Conservation (phyloP, 2,329 filamentous ascomycete species). For the Sporothrix humicola region DNA sequence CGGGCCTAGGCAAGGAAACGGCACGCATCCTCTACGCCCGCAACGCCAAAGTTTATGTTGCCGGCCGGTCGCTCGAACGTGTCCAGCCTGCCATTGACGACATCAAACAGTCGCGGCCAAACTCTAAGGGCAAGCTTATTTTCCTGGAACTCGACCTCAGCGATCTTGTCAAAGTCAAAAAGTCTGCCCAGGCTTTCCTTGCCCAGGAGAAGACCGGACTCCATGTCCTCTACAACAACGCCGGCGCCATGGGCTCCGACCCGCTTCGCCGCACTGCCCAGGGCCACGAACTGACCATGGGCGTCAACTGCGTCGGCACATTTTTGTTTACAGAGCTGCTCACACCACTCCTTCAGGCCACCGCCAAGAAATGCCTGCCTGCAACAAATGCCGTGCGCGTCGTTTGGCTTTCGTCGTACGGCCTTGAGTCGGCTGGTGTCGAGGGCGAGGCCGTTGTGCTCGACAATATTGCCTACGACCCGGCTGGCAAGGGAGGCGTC, state of each 20-base stretch:
- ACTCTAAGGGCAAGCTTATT: slow-evolving; percentile 45
- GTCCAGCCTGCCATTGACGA: slow-evolving; percentile 49
- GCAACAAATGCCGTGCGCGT: slow-evolving; percentile 36
- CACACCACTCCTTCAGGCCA: slow-evolving; percentile 37
- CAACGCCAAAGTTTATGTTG: slow-evolving; percentile 58
- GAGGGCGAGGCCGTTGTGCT: slow-evolving; percentile 35
- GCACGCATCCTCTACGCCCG: slow-evolving; percentile 56
- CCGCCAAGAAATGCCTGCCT: slow-evolving; percentile 29
- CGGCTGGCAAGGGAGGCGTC: neutral
- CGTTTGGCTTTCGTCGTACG: slow-evolving; percentile 38
- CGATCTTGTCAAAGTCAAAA: slow-evolving; percentile 43
- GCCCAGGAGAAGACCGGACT: slow-evolving; percentile 41
- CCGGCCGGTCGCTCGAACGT: slow-evolving; percentile 50
- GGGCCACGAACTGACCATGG: slow-evolving; percentile 40
- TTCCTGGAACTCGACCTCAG: slow-evolving; percentile 51
- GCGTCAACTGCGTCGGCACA: slow-evolving; percentile 40
- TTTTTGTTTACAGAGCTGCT: slow-evolving; percentile 41
- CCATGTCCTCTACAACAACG: slow-evolving; percentile 49
- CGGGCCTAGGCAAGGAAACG: slow-evolving; percentile 54
- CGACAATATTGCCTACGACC: slow-evolving; percentile 34
- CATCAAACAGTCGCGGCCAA: slow-evolving; percentile 46
- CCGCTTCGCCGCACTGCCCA: slow-evolving; percentile 42
- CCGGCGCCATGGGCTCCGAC: slow-evolving; percentile 46
- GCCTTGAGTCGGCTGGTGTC: slow-evolving; percentile 35
- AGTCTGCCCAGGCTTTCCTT: slow-evolving; percentile 43